These are phyloP conservation scores for Centrapalus pauciflorus DNA, from an alignment of 129 eudicot species.

Conservation along the genomic window DNA sequence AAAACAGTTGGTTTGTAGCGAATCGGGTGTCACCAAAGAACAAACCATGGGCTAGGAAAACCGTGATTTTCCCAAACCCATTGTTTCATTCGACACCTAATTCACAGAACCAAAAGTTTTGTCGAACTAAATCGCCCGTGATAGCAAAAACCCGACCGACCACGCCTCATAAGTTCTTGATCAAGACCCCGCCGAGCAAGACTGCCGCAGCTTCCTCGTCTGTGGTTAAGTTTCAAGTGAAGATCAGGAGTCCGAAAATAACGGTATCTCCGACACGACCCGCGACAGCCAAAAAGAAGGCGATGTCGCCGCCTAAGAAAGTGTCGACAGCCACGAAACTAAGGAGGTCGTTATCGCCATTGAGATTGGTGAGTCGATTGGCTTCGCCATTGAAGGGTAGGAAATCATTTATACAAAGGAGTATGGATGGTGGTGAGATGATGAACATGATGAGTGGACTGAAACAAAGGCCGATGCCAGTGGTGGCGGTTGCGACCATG, in stretches of 20 bases:
- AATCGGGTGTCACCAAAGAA: constrained; percentile 84
- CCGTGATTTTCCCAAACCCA: constrained; percentile 86
- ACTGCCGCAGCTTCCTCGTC: constrained; percentile 27
- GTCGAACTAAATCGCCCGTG: constrained; percentile 61
- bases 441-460: constrained; percentile 80
- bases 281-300: constrained; percentile 8
- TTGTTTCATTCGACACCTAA: constrained; percentile 65
- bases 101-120: constrained; percentile 32
- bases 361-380: constrained; percentile 55
- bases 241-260: constrained; percentile 44
- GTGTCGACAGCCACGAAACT: constrained; percentile 40
- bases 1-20: constrained; percentile 45
- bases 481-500: too few relatives aligned
- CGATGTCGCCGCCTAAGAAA: constrained; percentile 17
- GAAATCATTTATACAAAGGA: constrained; percentile 35
- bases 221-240: constrained; percentile 43
- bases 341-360: constrained; percentile 76
- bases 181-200: constrained; percentile 40
- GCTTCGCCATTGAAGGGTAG: constrained; percentile 77
- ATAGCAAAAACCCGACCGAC: constrained; percentile 40
- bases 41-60: constrained; percentile 82
- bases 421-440: constrained; percentile 26
- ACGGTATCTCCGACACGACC: constrained; percentile 46
- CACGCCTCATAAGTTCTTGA: constrained; percentile 87
- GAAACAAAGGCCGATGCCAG: constrained; percentile 56